Conservation (phyloP, 352 stramenopile genomes). For the Globisporangium carolinianum region DNA sequence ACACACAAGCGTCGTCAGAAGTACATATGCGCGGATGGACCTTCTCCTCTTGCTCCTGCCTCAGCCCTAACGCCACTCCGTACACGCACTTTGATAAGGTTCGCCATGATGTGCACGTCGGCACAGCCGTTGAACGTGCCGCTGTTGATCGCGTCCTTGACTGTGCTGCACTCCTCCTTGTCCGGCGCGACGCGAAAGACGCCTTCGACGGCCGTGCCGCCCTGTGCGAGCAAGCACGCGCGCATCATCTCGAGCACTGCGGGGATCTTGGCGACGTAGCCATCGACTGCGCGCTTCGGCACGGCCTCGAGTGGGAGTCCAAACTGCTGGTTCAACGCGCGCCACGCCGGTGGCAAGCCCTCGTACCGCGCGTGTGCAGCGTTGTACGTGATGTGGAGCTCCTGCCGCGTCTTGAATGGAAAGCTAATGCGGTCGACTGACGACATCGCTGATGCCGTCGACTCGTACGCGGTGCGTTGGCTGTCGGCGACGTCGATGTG, state of each 20-base stretch:
- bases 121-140: conserved; percentile 46
- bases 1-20: not conserved
- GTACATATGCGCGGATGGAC: not conserved
- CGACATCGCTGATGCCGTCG: not conserved
- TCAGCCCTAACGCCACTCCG: too few relatives aligned
- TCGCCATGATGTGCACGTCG: conserved; percentile 75
- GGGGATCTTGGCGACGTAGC: conserved; percentile 61
- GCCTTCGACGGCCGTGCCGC: conserved; percentile 42
- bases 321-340: conserved; percentile 66
- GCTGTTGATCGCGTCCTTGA: conserved; percentile 69
- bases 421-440: conserved; percentile 43
- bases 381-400: conserved; percentile 77
- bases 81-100: conserved; percentile 64
- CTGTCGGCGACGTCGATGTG: conserved; percentile 1
- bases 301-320: conserved; percentile 54
- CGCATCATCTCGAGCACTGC: conserved; percentile 76
- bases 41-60: too few relatives aligned
- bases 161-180: conserved; percentile 38
- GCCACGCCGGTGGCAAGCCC: conserved; percentile 60
- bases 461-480: not conserved
- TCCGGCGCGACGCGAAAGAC: conserved; percentile 78
- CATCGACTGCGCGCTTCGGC: conserved; percentile 46
- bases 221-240: conserved; percentile 37
- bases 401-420: conserved; percentile 57
- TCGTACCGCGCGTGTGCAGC: conserved; percentile 58